Conservation (phyloP, 1,139 yeast genomes). For the Diutina rugosa region DNA sequence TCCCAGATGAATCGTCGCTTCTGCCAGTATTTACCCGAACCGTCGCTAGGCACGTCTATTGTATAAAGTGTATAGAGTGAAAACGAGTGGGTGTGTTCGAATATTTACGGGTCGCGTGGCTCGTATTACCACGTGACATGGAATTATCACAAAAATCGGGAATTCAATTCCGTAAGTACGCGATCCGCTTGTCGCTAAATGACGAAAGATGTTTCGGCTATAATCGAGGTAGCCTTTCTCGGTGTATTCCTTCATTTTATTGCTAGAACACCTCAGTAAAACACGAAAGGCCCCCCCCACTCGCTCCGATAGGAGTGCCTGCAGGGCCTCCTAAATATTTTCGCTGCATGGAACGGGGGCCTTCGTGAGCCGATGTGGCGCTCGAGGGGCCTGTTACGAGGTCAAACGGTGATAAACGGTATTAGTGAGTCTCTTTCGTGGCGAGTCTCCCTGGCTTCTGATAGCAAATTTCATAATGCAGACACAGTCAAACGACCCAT, state of each 20-base stretch:
- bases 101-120: neutral
- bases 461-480: too few species aligned
- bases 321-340: neutral
- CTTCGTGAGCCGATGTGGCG: neutral
- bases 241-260: neutral
- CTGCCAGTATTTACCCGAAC: neutral
- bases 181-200: neutral
- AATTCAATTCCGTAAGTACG: neutral
- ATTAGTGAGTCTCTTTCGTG: too few species aligned
- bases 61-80: too few species aligned
- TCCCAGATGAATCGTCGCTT: neutral
- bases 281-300: neutral
- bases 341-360: neutral
- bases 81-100: neutral
- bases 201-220: neutral
- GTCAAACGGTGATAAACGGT: too few species aligned
- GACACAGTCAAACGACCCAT: too few species aligned
- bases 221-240: neutral
- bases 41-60: neutral
- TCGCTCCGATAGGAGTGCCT: neutral
- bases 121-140: neutral
- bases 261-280: too few species aligned
- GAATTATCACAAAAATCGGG: neutral
- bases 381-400: too few species aligned
- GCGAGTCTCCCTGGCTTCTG: too few species aligned